Percentiles rank a stretch among this genome's conserved stretches.
Evolutionary conservation across 257 asterid genomes (phyloP).

Genomic region (Plantago ovata): DNA sequence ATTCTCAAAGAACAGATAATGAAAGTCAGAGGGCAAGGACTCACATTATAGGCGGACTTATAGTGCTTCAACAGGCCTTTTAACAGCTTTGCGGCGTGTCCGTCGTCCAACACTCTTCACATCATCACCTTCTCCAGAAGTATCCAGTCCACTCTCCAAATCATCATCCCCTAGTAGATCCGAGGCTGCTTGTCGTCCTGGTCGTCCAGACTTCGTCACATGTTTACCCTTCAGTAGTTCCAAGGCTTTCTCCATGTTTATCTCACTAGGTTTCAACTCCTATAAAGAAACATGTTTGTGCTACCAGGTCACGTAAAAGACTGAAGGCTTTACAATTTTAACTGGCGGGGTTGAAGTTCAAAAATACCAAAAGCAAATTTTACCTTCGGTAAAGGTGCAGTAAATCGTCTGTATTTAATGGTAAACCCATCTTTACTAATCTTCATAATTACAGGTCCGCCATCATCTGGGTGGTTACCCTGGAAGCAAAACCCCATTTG

Average conservation of each 20-base stretch:
- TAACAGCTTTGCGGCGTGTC: no score
- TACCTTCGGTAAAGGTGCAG: slow-evolving; percentile 82
- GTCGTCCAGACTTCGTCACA: slow-evolving; percentile 64
- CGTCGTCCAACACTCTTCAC: slow-evolving; percentile 63
- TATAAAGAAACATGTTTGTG: slow-evolving; percentile 20
- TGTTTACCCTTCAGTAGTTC: slow-evolving; percentile 52
- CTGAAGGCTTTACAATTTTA: neutral
- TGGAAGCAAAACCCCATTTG: slow-evolving; percentile 25
- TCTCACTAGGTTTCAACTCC: slow-evolving; percentile 55
- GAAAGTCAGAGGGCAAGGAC: no score
- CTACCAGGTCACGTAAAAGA: slow-evolving; percentile 2
- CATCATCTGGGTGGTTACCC: slow-evolving; percentile 87
- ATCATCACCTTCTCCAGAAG: slow-evolving; percentile 51
- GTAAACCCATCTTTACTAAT: slow-evolving; percentile 59
- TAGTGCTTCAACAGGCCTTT: no score
- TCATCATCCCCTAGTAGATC: no score
- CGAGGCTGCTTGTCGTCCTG: no score
- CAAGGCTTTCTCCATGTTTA: slow-evolving; percentile 66
- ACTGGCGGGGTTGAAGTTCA: neutral
- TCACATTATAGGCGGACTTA: no score
- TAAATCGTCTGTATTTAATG: slow-evolving; percentile 56
- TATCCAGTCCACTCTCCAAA: slow-evolving; percentile 69
- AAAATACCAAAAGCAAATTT: slow-evolving; percentile 9
- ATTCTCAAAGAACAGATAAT: no score
- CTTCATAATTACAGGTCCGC: slow-evolving; percentile 52